Evolutionary conservation across 257 asterid genomes (phyloP).

Genomic region (Verbascum thapsus): DNA sequence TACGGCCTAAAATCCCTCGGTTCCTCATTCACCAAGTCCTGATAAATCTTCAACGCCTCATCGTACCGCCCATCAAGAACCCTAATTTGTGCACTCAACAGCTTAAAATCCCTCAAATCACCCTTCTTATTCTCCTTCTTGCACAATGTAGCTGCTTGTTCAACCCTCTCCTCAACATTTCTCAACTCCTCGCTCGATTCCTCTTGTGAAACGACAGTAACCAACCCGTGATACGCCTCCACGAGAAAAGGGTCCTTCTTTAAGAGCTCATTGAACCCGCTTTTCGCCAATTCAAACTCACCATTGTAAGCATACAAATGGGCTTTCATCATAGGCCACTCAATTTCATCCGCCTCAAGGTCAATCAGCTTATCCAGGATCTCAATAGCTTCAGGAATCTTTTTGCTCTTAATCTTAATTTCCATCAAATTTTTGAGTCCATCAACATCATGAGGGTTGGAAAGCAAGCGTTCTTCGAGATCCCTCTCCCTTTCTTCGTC

Average conservation of each 20-base stretch:
- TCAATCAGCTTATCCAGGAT: slow-evolving; percentile 55
- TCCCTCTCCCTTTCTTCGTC: slow-evolving; percentile 54
- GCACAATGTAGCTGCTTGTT: slow-evolving; percentile 61
- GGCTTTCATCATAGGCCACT: slow-evolving; percentile 89
- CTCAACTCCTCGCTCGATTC: slow-evolving; percentile 52
- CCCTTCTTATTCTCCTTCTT: slow-evolving; percentile 51
- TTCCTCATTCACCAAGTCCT: slow-evolving; percentile 79
- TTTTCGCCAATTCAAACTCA: slow-evolving; percentile 58
- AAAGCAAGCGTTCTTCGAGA: slow-evolving; percentile 49
- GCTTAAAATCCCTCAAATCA: slow-evolving; percentile 78
- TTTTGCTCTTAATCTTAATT: slow-evolving; percentile 55
- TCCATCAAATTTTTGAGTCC: slow-evolving; percentile 71
- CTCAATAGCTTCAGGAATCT: slow-evolving; percentile 60
- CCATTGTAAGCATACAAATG: slow-evolving; percentile 63
- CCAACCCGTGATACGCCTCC: slow-evolving; percentile 92
- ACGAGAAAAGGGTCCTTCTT: slow-evolving; percentile 68
- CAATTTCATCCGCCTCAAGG: slow-evolving; percentile 73
- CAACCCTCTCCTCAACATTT: slow-evolving; percentile 46
- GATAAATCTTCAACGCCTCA: slow-evolving; percentile 65
- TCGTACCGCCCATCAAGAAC: slow-evolving; percentile 68
- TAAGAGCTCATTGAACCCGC: slow-evolving; percentile 61
- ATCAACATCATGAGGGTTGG: slow-evolving; percentile 55
- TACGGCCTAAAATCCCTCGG: slow-evolving; percentile 96
- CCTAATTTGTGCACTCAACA: slow-evolving; percentile 78
- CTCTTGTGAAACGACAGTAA: slow-evolving; percentile 66